phyloP scores from a whole-genome alignment of 2,329 filamentous ascomycete genomes.

The Mariannaea elegans region DNA sequence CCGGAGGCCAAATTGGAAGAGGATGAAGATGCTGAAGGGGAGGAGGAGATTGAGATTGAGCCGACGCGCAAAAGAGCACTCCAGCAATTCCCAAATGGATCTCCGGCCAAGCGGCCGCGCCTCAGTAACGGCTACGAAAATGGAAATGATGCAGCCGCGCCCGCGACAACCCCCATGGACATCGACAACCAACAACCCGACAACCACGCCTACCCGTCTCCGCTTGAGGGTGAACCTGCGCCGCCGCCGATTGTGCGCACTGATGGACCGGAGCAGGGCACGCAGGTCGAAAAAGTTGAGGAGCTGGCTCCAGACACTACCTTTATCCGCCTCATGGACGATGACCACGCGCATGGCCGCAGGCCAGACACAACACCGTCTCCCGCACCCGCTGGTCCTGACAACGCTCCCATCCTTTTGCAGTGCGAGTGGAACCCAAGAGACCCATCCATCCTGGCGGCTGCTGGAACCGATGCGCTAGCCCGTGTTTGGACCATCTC shows the following conservation, averaged over 20 bases:
- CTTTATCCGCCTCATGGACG: constrained; percentile 65
- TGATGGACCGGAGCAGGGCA: constrained; percentile 70
- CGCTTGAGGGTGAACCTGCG: constrained; percentile 65
- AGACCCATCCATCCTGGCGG: constrained; percentile 71
- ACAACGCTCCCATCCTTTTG: constrained; percentile 69
- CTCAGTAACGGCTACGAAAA: constrained; percentile 71
- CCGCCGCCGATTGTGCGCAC: constrained; percentile 63
- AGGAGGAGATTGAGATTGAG: constrained; percentile 52
- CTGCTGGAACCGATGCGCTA: constrained; percentile 75
- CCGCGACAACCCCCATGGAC: constrained; percentile 65
- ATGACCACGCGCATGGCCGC: constrained; percentile 46
- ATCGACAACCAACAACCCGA: constrained; percentile 60
- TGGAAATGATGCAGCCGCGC: constrained; percentile 54
- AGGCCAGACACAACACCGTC: constrained; percentile 48
- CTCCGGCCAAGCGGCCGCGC: constrained; percentile 66
- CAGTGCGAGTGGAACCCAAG: constrained; percentile 75
- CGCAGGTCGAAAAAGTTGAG: constrained; percentile 70
- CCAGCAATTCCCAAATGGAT: constrained; percentile 61
- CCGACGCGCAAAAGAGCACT: constrained; percentile 61
- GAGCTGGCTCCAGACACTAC: constrained; percentile 68
- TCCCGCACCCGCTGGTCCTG: constrained; percentile 50
- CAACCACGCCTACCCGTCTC: constrained; percentile 73
- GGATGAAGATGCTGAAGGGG: constrained; percentile 49
- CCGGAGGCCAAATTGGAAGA: constrained; percentile 52
- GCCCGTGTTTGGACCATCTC: constrained; percentile 73